These are phyloP conservation scores for Trichoderma atroviride DNA, from an alignment of 2,329 filamentous ascomycete species.

Conservation along the genomic window DNA sequence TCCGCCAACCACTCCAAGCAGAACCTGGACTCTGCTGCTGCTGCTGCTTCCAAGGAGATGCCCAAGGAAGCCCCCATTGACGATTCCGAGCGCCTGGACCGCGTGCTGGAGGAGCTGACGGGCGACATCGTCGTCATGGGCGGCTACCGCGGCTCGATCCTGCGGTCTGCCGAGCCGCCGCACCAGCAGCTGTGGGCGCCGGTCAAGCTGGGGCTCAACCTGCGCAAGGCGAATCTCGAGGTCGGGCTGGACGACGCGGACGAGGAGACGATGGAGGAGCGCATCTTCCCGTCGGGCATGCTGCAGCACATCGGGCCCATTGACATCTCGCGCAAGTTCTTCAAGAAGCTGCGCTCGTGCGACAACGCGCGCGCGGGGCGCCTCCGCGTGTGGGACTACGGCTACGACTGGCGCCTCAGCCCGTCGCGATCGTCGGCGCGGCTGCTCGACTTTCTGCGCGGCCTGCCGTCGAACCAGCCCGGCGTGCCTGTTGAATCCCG, in stretches of 20 bases:
- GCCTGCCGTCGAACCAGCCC: slow-evolving; percentile 72
- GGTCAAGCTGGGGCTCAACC: slow-evolving; percentile 87
- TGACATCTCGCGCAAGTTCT: slow-evolving; percentile 80
- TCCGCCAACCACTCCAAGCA: slow-evolving; percentile 32
- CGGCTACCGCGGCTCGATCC: slow-evolving; percentile 86
- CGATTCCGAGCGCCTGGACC: slow-evolving; percentile 49
- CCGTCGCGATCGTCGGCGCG: slow-evolving; percentile 73
- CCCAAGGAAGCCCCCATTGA: slow-evolving; percentile 31
- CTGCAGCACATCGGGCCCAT: slow-evolving; percentile 90
- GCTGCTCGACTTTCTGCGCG: slow-evolving; percentile 73
- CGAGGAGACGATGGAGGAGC: slow-evolving; percentile 79
- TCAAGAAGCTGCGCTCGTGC: slow-evolving; percentile 74
- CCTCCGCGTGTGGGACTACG: slow-evolving; percentile 83
- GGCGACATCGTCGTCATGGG: slow-evolving; percentile 89
- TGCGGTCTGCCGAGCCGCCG: slow-evolving; percentile 79
- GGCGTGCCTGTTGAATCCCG: slow-evolving; percentile 54
- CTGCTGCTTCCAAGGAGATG: slow-evolving; percentile 9
- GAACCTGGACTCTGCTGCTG: slow-evolving; percentile 30
- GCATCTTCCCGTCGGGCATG: slow-evolving; percentile 85
- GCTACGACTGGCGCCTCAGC: slow-evolving; percentile 92
- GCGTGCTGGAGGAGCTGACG: slow-evolving; percentile 66
- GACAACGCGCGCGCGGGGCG: slow-evolving; percentile 72
- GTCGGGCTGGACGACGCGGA: slow-evolving; percentile 81
- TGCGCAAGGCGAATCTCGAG: slow-evolving; percentile 88
- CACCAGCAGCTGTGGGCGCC: slow-evolving; percentile 93